A percentile compares a stretch with the other conserved stretches of the same genome.
phyloP scores from a whole-genome alignment of 2,329 filamentous ascomycete species.

The Claviceps sp. region DNA sequence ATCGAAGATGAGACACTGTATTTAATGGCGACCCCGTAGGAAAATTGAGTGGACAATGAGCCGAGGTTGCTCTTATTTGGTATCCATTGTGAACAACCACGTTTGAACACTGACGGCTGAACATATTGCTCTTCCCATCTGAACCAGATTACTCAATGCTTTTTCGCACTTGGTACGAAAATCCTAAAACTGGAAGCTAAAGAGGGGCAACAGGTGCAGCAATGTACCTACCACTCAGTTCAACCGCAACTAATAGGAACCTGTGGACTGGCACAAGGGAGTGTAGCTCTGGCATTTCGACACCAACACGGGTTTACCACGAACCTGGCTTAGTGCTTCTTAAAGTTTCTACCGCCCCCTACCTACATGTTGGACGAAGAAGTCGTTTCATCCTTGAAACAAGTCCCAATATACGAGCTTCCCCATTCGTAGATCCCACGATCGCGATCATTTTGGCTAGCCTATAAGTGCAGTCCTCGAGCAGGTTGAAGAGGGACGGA shows the following conservation, averaged over 20 bases:
- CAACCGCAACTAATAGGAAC: not conserved
- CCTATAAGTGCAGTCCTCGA: no score
- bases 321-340: no score
- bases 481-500: not conserved
- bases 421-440: no score
- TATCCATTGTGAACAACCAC: not conserved
- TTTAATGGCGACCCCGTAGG: not conserved
- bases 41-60: not conserved
- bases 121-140: not conserved
- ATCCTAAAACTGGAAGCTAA: not conserved
- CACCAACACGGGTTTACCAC: no score
- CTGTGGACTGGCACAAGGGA: no score
- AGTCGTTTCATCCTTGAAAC: no score
- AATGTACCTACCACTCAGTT: not conserved
- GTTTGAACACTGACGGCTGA: not conserved
- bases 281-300: no score
- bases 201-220: not conserved
- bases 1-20: not conserved
- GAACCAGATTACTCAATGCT: not conserved
- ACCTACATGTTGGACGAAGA: no score
- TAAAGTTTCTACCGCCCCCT: no score
- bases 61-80: not conserved
- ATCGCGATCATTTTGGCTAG: no score
- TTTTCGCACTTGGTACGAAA: not conserved
- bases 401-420: no score